phyloP scores from a whole-genome alignment of 192 early-diverging fungal genomes.

The Allomyces javanicus region DNA sequence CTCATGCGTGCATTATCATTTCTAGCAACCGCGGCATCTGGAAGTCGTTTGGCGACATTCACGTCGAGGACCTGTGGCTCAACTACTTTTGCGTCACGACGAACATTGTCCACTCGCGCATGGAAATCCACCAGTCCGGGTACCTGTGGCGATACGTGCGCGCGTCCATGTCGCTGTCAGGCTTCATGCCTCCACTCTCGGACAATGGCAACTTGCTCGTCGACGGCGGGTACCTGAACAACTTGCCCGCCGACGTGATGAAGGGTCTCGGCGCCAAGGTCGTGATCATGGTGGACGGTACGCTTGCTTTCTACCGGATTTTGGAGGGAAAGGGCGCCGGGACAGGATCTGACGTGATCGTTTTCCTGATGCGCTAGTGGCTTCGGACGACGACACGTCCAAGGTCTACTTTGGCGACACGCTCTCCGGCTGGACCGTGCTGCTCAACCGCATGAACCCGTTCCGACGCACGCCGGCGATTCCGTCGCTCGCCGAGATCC shows the following conservation, averaged over 20 bases:
- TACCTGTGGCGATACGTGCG: constrained; percentile 95
- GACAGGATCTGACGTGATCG: no score
- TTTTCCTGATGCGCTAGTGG: constrained; percentile 40
- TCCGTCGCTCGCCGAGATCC: constrained; percentile 83
- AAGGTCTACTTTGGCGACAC: constrained; percentile 78
- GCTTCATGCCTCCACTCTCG: constrained; percentile 86
- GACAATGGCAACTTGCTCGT: constrained; percentile 94
- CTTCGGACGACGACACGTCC: constrained; percentile 77
- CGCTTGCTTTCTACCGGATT: background rate
- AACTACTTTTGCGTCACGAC: constrained; percentile 87
- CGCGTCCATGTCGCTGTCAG: constrained; percentile 93
- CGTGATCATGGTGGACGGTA: constrained; percentile 4
- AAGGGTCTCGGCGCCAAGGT: constrained; percentile 3
- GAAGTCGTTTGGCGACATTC: constrained; percentile 81
- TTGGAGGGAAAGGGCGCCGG: no score
- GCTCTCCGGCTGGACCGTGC: constrained; percentile 79
- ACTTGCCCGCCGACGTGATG: constrained; percentile 74
- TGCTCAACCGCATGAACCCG: constrained; percentile 65
- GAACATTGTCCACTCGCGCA: constrained; percentile 87
- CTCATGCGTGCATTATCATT: constrained; percentile 1
- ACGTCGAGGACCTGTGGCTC: constrained; percentile 96
- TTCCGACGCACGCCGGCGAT: constrained; percentile 45
- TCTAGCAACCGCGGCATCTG: constrained; percentile 73
- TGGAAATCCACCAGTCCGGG: constrained; percentile 78
- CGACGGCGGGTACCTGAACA: constrained; percentile 96